Evolutionary conservation across 495 filamentous ascomycete genomes (phyloP), one percentile per base, ranked within the genome.

Genomic region (Xylaria sp.): DNA sequence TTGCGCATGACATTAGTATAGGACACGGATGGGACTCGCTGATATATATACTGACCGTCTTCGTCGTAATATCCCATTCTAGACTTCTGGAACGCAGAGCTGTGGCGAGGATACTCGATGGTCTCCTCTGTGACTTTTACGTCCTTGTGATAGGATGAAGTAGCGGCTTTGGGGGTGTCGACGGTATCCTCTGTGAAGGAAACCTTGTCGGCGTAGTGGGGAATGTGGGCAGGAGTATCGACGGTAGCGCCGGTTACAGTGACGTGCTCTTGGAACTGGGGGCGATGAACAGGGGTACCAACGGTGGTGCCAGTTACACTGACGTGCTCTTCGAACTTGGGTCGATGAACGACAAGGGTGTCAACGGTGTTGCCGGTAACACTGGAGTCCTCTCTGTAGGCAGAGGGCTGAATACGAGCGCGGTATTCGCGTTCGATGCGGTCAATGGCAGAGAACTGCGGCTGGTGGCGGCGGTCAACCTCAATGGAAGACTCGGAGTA

Each of bases 41-140:
- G 50, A 12, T 26, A 5, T 0, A 53, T n/a, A n/a, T 37, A 37
- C 86, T 82, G 80, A 89, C 86, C 85, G 74, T 95, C 92, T 85
- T 97, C 93, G 93, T 97, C 94, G 93, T 97, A 97, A 90, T 97
- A 98, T 87, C 93, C 95, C 95, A 98, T 98, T 82, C 93, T 93
- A 84, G 85, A 84, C 85, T 87, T 85, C 37, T 80, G 73, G 65
- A 66, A 69, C 70, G 73, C 73, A 40, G 76, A 55, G 58, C 61
- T 61, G 72, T 78, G 75, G 64, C 78, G 82, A 76, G 81, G 76
- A 80, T 78, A 77, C 71, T 85, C 83, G 40, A 81, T 72, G 71
- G 81, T 85, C 68, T 85, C 83, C 73, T 75, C 78, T 72, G 71
- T 71, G 71, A 78, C 66, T 52, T 78, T 76, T 52, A 65, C 46